Evolutionary conservation across 1,139 yeast species (phyloP).

Genomic region (Lodderomyces jiufengensis): DNA sequence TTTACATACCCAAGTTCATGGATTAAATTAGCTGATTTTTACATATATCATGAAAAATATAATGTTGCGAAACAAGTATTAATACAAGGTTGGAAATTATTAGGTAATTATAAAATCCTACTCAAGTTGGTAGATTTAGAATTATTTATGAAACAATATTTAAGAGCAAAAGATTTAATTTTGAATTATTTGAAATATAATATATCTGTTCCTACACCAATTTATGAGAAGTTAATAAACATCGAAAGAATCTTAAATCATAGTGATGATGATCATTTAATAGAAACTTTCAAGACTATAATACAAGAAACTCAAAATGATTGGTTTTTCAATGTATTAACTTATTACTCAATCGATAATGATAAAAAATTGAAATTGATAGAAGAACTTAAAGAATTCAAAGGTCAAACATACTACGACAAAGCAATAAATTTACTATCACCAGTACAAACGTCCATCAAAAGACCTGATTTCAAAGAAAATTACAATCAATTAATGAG

Average conservation of each 20-base stretch:
- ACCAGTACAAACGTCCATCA: no score
- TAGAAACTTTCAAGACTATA: slow-evolving; percentile 22
- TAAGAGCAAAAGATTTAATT: slow-evolving; percentile 36
- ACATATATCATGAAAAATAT: slow-evolving; percentile 25
- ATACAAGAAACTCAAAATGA: slow-evolving; percentile 22
- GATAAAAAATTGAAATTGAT: slow-evolving; percentile 13
- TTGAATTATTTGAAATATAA: slow-evolving; percentile 25
- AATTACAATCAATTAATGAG: no score
- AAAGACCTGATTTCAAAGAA: no score
- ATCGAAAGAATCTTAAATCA: slow-evolving; percentile 31
- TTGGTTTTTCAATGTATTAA: slow-evolving; percentile 21
- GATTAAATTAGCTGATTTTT: slow-evolving; percentile 56
- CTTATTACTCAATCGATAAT: slow-evolving; percentile 16
- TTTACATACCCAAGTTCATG: slow-evolving; percentile 56
- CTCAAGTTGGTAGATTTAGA: slow-evolving; percentile 41
- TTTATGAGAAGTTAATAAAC: slow-evolving; percentile 35
- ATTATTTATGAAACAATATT: slow-evolving; percentile 26
- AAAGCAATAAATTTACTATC: not conserved
- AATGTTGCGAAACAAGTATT: slow-evolving; percentile 37
- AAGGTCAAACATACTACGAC: slow-evolving; percentile 3
- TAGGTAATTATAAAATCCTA: slow-evolving; percentile 22
- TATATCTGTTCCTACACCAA: slow-evolving; percentile 29
- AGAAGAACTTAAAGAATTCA: slow-evolving; percentile 10
- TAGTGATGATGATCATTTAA: slow-evolving; percentile 22
- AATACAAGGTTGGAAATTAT: slow-evolving; percentile 27